phyloP scores from a whole-genome alignment of 2,329 filamentous ascomycete genomes.

The Trichophaea hybrida region DNA sequence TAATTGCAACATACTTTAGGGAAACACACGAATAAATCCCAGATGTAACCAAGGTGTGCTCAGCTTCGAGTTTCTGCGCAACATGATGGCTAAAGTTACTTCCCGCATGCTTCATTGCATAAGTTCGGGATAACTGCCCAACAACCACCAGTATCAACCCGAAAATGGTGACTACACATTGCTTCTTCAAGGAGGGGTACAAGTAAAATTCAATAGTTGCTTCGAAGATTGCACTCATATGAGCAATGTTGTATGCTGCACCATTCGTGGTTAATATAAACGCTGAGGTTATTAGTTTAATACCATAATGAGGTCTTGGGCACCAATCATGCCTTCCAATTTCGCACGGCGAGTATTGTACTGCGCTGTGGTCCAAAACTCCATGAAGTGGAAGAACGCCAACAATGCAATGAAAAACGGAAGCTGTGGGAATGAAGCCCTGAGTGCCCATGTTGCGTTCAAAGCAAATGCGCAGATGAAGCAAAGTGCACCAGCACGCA shows the following conservation, averaged over 20 bases:
- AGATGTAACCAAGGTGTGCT: conserved; percentile 66
- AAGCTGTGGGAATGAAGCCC: conserved; percentile 34
- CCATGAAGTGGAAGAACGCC: conserved; percentile 81
- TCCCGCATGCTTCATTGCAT: conserved; percentile 79
- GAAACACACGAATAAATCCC: conserved; percentile 54
- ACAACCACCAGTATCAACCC: conserved; percentile 50
- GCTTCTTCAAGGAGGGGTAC: conserved; percentile 34
- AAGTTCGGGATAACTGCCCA: conserved; percentile 62
- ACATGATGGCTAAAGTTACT: conserved; percentile 77
- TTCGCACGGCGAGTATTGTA: conserved; percentile 65
- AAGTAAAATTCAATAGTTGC: conserved; percentile 47
- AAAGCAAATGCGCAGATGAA: conserved; percentile 12
- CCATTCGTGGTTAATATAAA: conserved; percentile 82
- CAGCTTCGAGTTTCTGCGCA: conserved; percentile 56
- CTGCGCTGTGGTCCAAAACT: conserved; percentile 78
- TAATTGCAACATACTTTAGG: background rate
- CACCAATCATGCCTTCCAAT: conserved; percentile 37
- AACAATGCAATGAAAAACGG: conserved; percentile 56
- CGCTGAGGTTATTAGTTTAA: conserved; percentile 28
- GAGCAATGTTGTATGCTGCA: conserved; percentile 67
- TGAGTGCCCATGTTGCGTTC: conserved; percentile 6
- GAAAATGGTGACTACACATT: conserved; percentile 24
- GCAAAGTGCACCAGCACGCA: conserved; percentile 42
- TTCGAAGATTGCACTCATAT: conserved; percentile 59
- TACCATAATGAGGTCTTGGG: background rate